phyloP scores from a whole-genome alignment of 768 basidiomycete genomes.

The Nidula microcarpa region DNA sequence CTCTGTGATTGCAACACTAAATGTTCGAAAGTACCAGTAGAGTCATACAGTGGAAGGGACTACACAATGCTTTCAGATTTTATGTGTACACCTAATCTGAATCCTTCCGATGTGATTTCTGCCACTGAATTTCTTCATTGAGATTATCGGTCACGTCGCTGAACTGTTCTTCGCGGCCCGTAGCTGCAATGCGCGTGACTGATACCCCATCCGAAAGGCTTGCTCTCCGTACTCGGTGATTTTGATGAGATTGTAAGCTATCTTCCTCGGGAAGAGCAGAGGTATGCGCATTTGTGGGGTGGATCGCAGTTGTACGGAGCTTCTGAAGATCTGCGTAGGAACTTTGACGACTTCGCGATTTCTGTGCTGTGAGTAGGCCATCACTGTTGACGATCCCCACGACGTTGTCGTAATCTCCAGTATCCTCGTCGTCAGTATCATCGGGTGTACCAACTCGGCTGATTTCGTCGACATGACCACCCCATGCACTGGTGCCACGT shows the following conservation, averaged over 20 bases:
- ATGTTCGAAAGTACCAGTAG: too few species aligned
- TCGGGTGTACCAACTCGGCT: slow-evolving; percentile 70
- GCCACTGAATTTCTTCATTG: slow-evolving; percentile 56
- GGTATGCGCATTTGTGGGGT: slow-evolving; percentile 4
- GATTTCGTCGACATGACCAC: slow-evolving; percentile 52
- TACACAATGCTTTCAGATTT: too few species aligned
- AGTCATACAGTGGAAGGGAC: too few species aligned
- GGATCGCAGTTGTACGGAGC: slow-evolving; percentile 37
- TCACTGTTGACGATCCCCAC: slow-evolving; percentile 62
- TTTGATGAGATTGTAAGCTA: slow-evolving; percentile 38
- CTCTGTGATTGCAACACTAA: too few species aligned
- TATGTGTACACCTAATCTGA: too few species aligned
- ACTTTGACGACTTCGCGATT: slow-evolving; percentile 58
- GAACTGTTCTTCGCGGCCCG: slow-evolving; percentile 59
- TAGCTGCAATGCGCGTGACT: slow-evolving; percentile 58
- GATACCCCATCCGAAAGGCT: slow-evolving; percentile 65
- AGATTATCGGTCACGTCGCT: slow-evolving; percentile 60
- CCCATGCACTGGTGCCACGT: slow-evolving; percentile 88
- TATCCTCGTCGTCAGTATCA: slow-evolving; percentile 82
- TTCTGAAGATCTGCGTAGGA: slow-evolving; percentile 84
- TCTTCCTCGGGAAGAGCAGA: slow-evolving; percentile 26
- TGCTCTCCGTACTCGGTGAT: slow-evolving; percentile 50
- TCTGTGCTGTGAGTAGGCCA: slow-evolving; percentile 32
- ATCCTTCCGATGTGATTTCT: slow-evolving; percentile 15
- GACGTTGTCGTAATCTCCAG: slow-evolving; percentile 90